Percentiles rank a stretch among this genome's conserved stretches.
Conservation (phyloP, 495 filamentous ascomycete species). For the Poronia punctata region DNA sequence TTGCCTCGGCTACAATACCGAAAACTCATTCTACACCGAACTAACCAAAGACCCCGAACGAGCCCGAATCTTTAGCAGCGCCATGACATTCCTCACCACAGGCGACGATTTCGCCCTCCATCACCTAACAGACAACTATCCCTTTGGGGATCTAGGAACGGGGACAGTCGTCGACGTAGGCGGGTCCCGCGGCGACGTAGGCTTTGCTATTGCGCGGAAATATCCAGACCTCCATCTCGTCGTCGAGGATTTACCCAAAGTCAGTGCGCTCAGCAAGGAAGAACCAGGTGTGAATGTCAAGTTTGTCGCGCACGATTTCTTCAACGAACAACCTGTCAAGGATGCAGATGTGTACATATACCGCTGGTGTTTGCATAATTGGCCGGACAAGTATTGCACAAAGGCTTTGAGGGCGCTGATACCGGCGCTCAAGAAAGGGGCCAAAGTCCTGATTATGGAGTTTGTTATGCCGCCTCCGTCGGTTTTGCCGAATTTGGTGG, state of each 20-base stretch:
- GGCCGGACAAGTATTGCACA: constrained; percentile 33
- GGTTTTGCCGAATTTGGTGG: constrained; percentile 5
- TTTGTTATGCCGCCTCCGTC: constrained; percentile 24
- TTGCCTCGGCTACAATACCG: constrained; percentile 3
- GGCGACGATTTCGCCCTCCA: constrained; percentile 6
- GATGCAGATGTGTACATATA: constrained; percentile 48
- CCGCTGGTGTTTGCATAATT: constrained; percentile 47
- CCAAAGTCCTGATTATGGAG: constrained; percentile 38
- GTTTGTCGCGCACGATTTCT: constrained; percentile 44
- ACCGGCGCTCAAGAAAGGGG: constrained; percentile 29
- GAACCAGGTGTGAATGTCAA: constrained; percentile 17
- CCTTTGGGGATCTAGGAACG: constrained; percentile 8
- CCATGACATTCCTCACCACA: constrained; percentile 12
- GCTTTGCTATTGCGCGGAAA: neutral
- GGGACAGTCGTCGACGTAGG: constrained; percentile 17
- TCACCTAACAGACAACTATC: constrained; percentile 10
- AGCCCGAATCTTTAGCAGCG: constrained; percentile 9
- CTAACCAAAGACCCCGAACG: constrained; percentile 8
- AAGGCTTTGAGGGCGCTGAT: constrained; percentile 34
- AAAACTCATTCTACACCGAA: constrained; percentile 3
- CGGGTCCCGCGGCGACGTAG: neutral
- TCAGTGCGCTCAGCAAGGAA: constrained; percentile 18
- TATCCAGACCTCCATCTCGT: constrained; percentile 7
- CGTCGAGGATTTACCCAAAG: constrained; percentile 25
- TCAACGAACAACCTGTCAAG: constrained; percentile 36